Percentiles rank a stretch among this genome's conserved stretches.
These are phyloP conservation scores for Tuctoria greenei DNA, from an alignment of 176 grass and related monocot genomes.

Conservation along the genomic window DNA sequence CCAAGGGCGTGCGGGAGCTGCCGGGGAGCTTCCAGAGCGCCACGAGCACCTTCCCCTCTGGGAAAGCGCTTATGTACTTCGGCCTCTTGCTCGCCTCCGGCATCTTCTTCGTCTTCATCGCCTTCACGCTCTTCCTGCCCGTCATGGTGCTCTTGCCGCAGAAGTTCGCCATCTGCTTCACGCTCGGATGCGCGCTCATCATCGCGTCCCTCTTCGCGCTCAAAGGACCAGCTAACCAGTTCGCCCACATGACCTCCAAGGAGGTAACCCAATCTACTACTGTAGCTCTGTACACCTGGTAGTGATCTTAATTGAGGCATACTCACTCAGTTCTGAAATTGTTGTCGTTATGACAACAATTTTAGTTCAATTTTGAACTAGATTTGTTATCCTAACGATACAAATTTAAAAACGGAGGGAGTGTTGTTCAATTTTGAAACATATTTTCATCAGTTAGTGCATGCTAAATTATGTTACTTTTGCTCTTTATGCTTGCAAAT, in stretches of 20 bases:
- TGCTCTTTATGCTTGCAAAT: not conserved
- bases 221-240: slow-evolving; percentile 74
- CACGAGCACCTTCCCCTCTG: slow-evolving; percentile 80
- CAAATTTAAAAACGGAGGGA: too few species aligned
- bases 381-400: too few species aligned
- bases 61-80: slow-evolving; percentile 93
- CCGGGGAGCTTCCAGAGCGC: slow-evolving; percentile 92
- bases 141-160: slow-evolving; percentile 95
- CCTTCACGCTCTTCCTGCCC: slow-evolving; percentile 87
- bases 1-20: slow-evolving; percentile 82
- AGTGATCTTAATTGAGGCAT: not conserved
- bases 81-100: slow-evolving; percentile 88
- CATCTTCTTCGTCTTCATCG: slow-evolving; percentile 90
- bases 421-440: too few species aligned
- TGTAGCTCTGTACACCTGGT: not conserved
- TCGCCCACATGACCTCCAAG: slow-evolving; percentile 91
- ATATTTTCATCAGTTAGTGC: not conserved
- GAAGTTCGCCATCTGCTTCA: slow-evolving; percentile 97
- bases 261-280: slow-evolving; percentile 55
- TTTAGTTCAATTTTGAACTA: too few species aligned
- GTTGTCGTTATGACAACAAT: too few species aligned
- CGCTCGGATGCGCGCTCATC: slow-evolving; percentile 85
- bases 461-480: not conserved
- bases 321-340: too few species aligned
- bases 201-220: slow-evolving; percentile 94